A percentile compares a stretch with the other conserved stretches of the same genome.
Conservation (phyloP, 208 protist genomes). For the Plasmodiophora brassicae region DNA sequence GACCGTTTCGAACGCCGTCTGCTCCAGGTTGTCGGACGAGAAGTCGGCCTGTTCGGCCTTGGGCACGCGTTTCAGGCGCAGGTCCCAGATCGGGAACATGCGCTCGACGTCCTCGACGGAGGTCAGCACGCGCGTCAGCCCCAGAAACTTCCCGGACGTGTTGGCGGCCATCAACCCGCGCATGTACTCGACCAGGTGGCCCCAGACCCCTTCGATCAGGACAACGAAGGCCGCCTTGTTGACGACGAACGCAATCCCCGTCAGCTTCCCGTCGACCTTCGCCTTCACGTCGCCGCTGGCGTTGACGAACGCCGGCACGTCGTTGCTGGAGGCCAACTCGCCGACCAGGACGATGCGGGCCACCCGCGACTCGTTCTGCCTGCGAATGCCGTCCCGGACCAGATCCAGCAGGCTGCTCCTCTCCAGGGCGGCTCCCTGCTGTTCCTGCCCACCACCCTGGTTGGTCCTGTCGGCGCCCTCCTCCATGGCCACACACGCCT, state of each 20-base stretch:
- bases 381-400: neutral
- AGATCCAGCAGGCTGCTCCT: slow-evolving; percentile 15
- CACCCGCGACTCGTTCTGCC: neutral
- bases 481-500: too few species aligned
- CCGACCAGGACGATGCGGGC: neutral
- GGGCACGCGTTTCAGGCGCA: neutral
- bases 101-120: slow-evolving; percentile 14
- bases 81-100: slow-evolving; percentile 6
- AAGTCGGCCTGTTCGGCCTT: slow-evolving; percentile 24
- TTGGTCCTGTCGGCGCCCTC: too few species aligned
- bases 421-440: too few species aligned
- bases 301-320: neutral
- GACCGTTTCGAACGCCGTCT: slow-evolving; percentile 18
- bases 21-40: neutral
- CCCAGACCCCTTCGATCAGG: neutral
- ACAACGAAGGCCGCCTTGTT: slow-evolving; percentile 5
- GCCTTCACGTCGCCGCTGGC: neutral
- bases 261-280: neutral
- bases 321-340: neutral
- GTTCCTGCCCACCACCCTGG: too few species aligned
- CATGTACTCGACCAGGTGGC: neutral
- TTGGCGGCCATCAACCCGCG: neutral
- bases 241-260: neutral
- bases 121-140: neutral
- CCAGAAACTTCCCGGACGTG: neutral